Percentiles rank a stretch among this genome's conserved stretches.
Conservation (phyloP, 129 eudicot species). For the Daucus carota region DH1_v3.0 NC_030383.2:9013001-9013500, state of each 20-base stretch:
- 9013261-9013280: too few relatives aligned
- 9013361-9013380: too few relatives aligned
- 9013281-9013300: too few relatives aligned
- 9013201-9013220: background rate
- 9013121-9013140: too few relatives aligned
- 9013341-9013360: too few relatives aligned
- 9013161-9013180: background rate
- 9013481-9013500: too few relatives aligned
- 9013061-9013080: background rate
- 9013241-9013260: background rate
- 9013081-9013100: background rate
- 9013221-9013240: background rate
- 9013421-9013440: conserved; percentile 28
- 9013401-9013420: conserved; percentile 28
- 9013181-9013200: background rate
- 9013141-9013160: too few relatives aligned
- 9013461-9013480: conserved; percentile 17
- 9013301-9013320: too few relatives aligned
- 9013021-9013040: background rate
- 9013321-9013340: too few relatives aligned
- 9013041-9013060: background rate
- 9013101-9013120: too few relatives aligned
- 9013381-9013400: background rate
- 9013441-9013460: conserved; percentile 32
- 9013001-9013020: too few relatives aligned